phyloP scores from a whole-genome alignment of 176 grass and related monocot genomes.

The Oryza longistaminata region DNA sequence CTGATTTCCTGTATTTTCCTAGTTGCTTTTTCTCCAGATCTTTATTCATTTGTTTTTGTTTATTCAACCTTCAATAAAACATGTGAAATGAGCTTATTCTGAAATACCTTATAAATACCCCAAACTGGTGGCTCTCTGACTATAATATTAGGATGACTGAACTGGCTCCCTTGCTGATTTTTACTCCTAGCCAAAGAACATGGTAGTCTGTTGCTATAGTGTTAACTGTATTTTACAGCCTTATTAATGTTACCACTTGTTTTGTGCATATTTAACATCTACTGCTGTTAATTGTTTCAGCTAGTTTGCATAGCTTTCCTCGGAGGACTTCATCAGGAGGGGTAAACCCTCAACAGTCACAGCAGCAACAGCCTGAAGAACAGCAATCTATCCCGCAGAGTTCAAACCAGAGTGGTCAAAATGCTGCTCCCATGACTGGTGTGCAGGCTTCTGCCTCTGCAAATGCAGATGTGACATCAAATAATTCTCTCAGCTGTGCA shows the following conservation, averaged over 20 bases:
- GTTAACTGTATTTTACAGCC: background rate
- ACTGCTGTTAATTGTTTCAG: conserved; percentile 55
- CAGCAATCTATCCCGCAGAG: conserved; percentile 65
- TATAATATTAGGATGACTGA: background rate
- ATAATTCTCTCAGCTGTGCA: conserved; percentile 53
- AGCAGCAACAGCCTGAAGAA: conserved; percentile 66
- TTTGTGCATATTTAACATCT: conserved; percentile 8
- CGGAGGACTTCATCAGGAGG: conserved; percentile 65
- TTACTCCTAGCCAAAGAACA: background rate
- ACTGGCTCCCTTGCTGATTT: background rate
- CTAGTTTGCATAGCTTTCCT: conserved; percentile 83
- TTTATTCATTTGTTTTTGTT: background rate
- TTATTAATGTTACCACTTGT: conserved; percentile 14
- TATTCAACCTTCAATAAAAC: background rate
- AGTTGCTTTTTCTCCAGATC: background rate
- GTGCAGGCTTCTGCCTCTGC: conserved; percentile 53
- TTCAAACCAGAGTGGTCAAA: conserved; percentile 78
- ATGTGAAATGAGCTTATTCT: background rate
- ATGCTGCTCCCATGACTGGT: conserved; percentile 46
- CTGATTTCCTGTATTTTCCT: background rate
- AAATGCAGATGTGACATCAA: conserved; percentile 50
- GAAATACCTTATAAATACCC: background rate
- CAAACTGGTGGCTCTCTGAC: background rate
- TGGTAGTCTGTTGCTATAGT: conserved; percentile 5
- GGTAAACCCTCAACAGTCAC: conserved; percentile 56